Conservation (phyloP, 176 grass and related monocot species). For the Stipa capillata region DNA sequence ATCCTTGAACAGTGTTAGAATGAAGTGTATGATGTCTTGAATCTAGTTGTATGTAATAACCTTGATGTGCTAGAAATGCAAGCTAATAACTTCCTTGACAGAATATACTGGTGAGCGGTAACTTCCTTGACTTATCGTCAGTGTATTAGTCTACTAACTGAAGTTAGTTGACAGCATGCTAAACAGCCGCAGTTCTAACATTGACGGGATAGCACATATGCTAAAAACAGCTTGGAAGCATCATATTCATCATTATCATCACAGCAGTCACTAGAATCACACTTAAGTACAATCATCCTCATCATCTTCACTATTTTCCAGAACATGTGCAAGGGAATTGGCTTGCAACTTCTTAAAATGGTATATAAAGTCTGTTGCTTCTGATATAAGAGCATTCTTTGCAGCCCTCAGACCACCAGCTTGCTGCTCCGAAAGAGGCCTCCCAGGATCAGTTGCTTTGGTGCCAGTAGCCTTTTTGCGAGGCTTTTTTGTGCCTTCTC, state of each 20-base stretch:
- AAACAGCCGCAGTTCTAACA: background rate
- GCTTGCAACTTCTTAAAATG: constrained; percentile 58
- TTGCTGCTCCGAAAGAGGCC: constrained; percentile 11
- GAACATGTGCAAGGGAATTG: constrained; percentile 35
- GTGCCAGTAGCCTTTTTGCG: constrained; percentile 11
- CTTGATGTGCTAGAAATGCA: background rate
- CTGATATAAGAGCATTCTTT: constrained; percentile 60
- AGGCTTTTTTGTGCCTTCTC: constrained; percentile 45
- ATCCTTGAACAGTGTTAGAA: background rate
- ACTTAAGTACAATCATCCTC: constrained; percentile 9
- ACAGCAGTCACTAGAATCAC: constrained; percentile 5
- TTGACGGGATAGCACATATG: background rate
- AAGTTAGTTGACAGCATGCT: background rate
- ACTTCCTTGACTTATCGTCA: background rate
- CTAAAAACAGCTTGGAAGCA: background rate
- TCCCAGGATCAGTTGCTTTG: constrained; percentile 2
- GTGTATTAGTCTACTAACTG: background rate
- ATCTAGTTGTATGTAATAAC: background rate
- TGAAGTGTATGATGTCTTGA: background rate
- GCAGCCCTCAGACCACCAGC: constrained; percentile 37
- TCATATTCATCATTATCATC: constrained; percentile 3
- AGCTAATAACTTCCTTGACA: background rate
- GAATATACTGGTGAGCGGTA: background rate
- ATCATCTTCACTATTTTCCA: constrained; percentile 37
- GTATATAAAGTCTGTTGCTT: constrained; percentile 56